These are phyloP conservation scores for Penicillium fimorum DNA, from an alignment of 495 filamentous ascomycete species.

Conservation along the genomic window DNA sequence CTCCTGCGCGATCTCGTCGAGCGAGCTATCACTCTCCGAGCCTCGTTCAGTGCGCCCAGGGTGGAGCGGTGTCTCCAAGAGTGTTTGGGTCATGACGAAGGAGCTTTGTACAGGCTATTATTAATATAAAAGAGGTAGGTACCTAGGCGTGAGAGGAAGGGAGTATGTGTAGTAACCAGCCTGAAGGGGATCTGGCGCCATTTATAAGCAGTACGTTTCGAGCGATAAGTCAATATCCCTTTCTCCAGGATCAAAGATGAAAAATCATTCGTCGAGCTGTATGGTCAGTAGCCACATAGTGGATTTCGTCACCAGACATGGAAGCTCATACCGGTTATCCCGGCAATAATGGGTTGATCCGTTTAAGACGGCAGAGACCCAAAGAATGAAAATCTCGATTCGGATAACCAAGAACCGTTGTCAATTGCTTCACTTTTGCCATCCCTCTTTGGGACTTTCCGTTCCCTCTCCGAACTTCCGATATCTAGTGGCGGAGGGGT, in stretches of 20 bases:
- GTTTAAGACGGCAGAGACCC: constrained; percentile 16
- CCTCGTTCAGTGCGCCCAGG: constrained; percentile 31
- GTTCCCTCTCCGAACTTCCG: constrained; percentile 4
- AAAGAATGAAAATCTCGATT: neutral
- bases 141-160: neutral
- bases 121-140: neutral
- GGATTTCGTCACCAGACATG: constrained; percentile 31
- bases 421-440: constrained; percentile 10
- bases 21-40: constrained; percentile 42
- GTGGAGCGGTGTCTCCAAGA: constrained; percentile 21
- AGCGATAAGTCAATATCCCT: constrained; percentile 14
- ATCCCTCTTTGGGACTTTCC: neutral
- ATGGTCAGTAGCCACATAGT: constrained; percentile 23
- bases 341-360: constrained; percentile 23
- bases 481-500: neutral
- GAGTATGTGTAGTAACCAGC: neutral
- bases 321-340: constrained; percentile 27
- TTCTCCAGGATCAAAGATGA: constrained; percentile 22
- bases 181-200: constrained; percentile 17
- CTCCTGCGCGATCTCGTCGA: constrained; percentile 39
- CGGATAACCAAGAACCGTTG: constrained; percentile 12
- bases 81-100: constrained; percentile 22
- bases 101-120: constrained; percentile 9
- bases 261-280: constrained; percentile 17
- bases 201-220: constrained; percentile 28